phyloP scores from a whole-genome alignment of 495 filamentous ascomycete genomes.

The Halenospora varia region DNA sequence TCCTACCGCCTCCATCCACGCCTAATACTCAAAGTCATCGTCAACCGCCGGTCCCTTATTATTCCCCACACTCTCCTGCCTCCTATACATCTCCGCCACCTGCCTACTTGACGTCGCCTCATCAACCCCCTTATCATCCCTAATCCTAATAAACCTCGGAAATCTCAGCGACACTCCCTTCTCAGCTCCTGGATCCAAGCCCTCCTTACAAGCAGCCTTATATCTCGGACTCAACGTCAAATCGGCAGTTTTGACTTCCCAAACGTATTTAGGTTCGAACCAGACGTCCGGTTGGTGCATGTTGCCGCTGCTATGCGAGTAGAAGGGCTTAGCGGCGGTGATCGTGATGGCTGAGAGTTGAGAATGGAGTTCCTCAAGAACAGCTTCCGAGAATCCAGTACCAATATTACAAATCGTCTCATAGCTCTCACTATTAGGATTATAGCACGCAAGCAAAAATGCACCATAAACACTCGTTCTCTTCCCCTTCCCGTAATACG shows the following conservation, averaged over 20 bases:
- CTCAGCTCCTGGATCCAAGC: conserved; percentile 61
- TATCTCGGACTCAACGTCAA: conserved; percentile 89
- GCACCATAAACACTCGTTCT: conserved; percentile 92
- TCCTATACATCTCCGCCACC: conserved; percentile 94
- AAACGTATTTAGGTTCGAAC: conserved; percentile 92
- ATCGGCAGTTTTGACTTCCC: conserved; percentile 97
- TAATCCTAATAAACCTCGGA: conserved; percentile 81
- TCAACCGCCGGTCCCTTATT: conserved; percentile 79
- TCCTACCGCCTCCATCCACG: too few relatives aligned
- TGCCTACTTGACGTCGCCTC: conserved; percentile 78
- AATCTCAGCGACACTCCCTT: conserved; percentile 90
- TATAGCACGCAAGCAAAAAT: conserved; percentile 93
- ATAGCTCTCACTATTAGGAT: conserved; percentile 68
- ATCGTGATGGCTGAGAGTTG: conserved; percentile 70
- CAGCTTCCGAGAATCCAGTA: conserved; percentile 88
- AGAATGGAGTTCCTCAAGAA: conserved; percentile 76
- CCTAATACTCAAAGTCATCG: conserved; percentile 99
- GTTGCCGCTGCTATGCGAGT: conserved; percentile 72
- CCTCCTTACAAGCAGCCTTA: conserved; percentile 67
- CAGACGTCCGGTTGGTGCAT: conserved; percentile 97
- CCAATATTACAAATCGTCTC: conserved; percentile 98
- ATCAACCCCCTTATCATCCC: conserved; percentile 94
- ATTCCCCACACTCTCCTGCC: conserved; percentile 80
- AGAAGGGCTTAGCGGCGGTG: conserved; percentile 90
- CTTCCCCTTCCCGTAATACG: conserved; percentile 92